A percentile compares a stretch with the other conserved stretches of the same genome.
Evolutionary conservation across 2,329 filamentous ascomycete genomes (phyloP).

Genomic region (Phaeosphaeria sp.): DNA sequence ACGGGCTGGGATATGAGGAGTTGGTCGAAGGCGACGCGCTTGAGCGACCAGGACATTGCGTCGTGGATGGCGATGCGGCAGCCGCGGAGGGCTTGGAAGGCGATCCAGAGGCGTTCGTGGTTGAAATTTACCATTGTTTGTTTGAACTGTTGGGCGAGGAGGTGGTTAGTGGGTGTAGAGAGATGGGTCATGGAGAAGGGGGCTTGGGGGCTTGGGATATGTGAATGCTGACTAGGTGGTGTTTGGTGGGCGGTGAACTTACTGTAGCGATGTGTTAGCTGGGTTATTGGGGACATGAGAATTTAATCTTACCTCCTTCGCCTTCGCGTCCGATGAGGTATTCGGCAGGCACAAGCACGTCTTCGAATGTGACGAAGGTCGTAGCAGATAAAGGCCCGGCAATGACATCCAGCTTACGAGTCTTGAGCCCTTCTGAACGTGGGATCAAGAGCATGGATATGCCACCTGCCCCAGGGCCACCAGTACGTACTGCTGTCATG

Average conservation of each 20-base stretch:
- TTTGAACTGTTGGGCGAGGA: slow-evolving; percentile 21
- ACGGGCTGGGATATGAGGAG: slow-evolving; percentile 42
- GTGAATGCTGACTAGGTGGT: not conserved
- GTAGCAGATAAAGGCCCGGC: slow-evolving; percentile 31
- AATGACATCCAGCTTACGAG: slow-evolving; percentile 31
- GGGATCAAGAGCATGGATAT: slow-evolving; percentile 43
- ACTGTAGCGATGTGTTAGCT: not conserved
- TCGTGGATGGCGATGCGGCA: slow-evolving; percentile 37
- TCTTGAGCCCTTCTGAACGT: slow-evolving; percentile 26
- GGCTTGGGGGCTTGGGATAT: not conserved
- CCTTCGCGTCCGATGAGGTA: slow-evolving; percentile 40
- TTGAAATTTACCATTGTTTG: slow-evolving; percentile 46
- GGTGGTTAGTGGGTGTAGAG: not conserved
- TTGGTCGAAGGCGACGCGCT: slow-evolving; percentile 42
- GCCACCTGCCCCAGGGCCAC: slow-evolving; percentile 33
- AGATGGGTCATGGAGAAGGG: not conserved
- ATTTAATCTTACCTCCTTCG: slow-evolving; percentile 12
- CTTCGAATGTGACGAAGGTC: slow-evolving; percentile 41
- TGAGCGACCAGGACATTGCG: slow-evolving; percentile 36
- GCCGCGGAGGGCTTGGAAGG: slow-evolving; percentile 36
- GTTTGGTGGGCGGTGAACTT: not conserved
- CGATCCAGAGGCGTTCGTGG: slow-evolving; percentile 43
- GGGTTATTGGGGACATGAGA: not conserved
- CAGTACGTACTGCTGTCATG: slow-evolving; percentile 42
- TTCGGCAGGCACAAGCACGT: slow-evolving; percentile 37